phyloP scores from a whole-genome alignment of 2,329 filamentous ascomycete genomes.

The Corynespora cassiicola region DNA sequence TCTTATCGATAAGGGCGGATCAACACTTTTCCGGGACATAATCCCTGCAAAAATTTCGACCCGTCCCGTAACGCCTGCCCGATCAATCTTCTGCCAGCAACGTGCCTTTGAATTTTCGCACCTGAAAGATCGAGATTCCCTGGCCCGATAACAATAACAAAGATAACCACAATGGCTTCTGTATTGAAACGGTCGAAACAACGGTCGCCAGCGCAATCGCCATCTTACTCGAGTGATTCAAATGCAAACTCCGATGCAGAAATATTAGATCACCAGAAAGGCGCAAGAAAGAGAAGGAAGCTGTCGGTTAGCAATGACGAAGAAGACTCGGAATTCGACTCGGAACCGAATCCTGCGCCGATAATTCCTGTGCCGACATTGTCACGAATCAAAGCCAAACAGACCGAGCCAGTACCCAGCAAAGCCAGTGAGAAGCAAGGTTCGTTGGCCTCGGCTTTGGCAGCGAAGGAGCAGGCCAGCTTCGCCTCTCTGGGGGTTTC shows the following conservation, averaged over 20 bases:
- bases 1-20: conserved; percentile 39
- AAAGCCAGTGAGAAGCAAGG: conserved; percentile 10
- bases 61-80: neutral
- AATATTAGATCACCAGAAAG: conserved; percentile 33
- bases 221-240: too few relatives aligned
- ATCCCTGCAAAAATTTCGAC: conserved; percentile 29
- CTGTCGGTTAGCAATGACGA: conserved; percentile 27
- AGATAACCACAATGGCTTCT: conserved; percentile 4
- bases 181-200: conserved; percentile 1
- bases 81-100: too few relatives aligned
- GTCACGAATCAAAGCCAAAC: conserved; percentile 44
- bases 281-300: conserved; percentile 45
- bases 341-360: conserved; percentile 17
- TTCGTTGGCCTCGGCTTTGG: conserved; percentile 5
- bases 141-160: too few relatives aligned
- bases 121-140: too few relatives aligned
- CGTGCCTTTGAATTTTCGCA: too few relatives aligned
- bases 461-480: conserved; percentile 56
- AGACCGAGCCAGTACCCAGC: conserved; percentile 9
- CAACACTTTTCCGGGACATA: too few relatives aligned
- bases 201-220: too few relatives aligned
- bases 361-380: conserved; percentile 25
- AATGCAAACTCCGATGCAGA: conserved; percentile 31
- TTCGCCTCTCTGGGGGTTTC: conserved; percentile 77
- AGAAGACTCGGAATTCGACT: conserved; percentile 19